Base-by-base conservation (phyloP, 768 basidiomycete genomes). In the Kwoniella dejecticola region DNA sequence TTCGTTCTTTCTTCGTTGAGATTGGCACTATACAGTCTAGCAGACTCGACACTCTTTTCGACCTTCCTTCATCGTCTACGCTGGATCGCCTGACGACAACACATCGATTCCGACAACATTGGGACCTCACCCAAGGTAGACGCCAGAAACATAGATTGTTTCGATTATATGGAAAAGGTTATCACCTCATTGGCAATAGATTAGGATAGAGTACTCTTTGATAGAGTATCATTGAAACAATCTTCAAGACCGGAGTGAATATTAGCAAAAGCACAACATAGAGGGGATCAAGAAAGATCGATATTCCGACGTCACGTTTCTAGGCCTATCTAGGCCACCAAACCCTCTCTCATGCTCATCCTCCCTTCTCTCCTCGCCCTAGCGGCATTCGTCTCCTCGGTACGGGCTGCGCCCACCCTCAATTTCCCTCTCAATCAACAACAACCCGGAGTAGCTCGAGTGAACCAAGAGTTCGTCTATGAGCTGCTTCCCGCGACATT, bases 371-470 rank as follows among this genome's bases (percentile, higher is more conserved):
- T 68, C 47, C 44, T 66, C n/a, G 67, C 62, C 56, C 62, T 67
- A 38, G 68, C 33, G 64, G 63, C 53, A 17, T 17, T 56, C 13
- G 21, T 50, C 40, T 45, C 57, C 31, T 36, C 54, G 46, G 41
- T 52, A 15, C 27, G 41, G 58, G 75, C 75, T 8, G 68, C 66
- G 63, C 77, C 75, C 26, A 75, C 62, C 2, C 52, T 92, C 44
- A 72, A 81, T 48, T 84, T 84, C 74, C 85, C 89, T 27, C 80
- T 91, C 40, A 82, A 85, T 63, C 81, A 82, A 30, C 94, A 98
- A 79, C 84, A 86, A 44, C 91, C 93, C 19, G 82, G 83, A 42
- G 85, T 96, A 62, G 91, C 90, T 21, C 86, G 90, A 61, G 78
- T 87, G 38, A 81, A 82, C 72, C 67, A 84, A 55, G 81, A 82